These are phyloP conservation scores for Waltergamsia citrina DNA, from an alignment of 2,329 filamentous ascomycete species.

Conservation along the genomic window DNA sequence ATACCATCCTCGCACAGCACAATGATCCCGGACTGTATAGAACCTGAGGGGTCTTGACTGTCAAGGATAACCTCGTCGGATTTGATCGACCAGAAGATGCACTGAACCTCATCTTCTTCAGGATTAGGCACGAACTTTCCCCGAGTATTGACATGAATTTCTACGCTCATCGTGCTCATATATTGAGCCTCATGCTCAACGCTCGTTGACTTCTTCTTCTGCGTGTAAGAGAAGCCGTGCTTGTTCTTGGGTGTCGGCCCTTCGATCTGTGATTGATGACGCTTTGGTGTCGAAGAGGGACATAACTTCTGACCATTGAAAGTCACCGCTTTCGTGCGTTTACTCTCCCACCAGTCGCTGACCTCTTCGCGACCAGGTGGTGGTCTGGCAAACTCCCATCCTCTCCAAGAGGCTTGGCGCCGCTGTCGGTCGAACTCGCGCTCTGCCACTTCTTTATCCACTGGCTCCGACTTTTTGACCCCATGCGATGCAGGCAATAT, in stretches of 20 bases:
- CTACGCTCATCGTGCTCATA: constrained; percentile 94
- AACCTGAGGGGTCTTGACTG: constrained; percentile 30
- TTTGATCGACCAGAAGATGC: constrained; percentile 84
- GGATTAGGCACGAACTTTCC: constrained; percentile 78
- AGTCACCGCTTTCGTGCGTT: neutral
- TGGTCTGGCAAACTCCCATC: constrained; percentile 66
- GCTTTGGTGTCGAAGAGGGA: constrained; percentile 12
- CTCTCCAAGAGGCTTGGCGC: constrained; percentile 39
- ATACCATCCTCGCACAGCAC: constrained; percentile 55
- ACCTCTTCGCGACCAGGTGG: constrained; percentile 69
- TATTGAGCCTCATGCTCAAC: constrained; percentile 81
- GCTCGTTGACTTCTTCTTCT: constrained; percentile 63
- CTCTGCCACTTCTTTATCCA: constrained; percentile 43
- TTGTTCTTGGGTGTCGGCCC: constrained; percentile 76
- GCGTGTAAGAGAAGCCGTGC: constrained; percentile 78
- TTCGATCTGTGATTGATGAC: constrained; percentile 72
- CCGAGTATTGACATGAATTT: constrained; percentile 84
- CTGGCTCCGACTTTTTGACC: constrained; percentile 31
- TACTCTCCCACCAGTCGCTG: constrained; percentile 47
- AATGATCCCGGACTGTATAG: constrained; percentile 60
- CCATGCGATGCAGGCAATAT: constrained; percentile 44
- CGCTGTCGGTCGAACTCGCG: constrained; percentile 36
- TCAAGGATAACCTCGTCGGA: constrained; percentile 55
- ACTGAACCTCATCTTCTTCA: constrained; percentile 78
- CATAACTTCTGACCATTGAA: neutral